phyloP scores from a whole-genome alignment of 2,329 filamentous ascomycete genomes.

The Leptographium radiaticola region DNA sequence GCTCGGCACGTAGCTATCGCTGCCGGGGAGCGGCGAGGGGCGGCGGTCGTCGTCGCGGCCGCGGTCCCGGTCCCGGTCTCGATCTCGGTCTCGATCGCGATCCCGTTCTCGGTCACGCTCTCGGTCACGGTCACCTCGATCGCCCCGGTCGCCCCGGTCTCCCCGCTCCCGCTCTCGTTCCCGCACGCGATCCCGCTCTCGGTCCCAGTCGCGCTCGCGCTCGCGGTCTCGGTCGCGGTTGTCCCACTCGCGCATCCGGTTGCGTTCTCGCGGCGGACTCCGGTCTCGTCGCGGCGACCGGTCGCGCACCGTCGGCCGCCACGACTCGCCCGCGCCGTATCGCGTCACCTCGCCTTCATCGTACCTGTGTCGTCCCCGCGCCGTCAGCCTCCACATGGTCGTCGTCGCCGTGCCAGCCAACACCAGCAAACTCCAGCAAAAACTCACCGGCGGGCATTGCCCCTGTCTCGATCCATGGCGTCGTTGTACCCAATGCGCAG shows the following conservation, averaged over 20 bases:
- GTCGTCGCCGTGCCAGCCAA: background rate
- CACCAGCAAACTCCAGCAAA: background rate
- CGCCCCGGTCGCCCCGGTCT: conserved; percentile 22
- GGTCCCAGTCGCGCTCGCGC: conserved; percentile 18
- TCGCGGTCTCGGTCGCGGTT: conserved; percentile 15
- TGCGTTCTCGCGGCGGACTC: conserved; percentile 18
- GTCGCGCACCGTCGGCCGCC: conserved; percentile 28
- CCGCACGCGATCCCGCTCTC: conserved; percentile 12
- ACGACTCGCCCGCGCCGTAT: conserved; percentile 49
- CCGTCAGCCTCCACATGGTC: background rate
- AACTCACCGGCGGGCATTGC: background rate
- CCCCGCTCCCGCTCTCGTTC: conserved; percentile 13
- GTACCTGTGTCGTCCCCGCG: conserved; percentile 31
- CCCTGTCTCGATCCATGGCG: conserved; percentile 2
- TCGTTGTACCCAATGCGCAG: background rate
- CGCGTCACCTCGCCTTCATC: conserved; percentile 49
- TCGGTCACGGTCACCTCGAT: conserved; percentile 17
- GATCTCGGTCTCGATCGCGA: conserved; percentile 13
- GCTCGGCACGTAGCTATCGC: conserved; percentile 28
- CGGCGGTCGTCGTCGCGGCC: conserved; percentile 13
- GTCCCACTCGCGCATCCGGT: conserved; percentile 23
- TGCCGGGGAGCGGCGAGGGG: conserved; percentile 14
- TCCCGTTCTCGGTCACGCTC: conserved; percentile 8
- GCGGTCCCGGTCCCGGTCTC: conserved; percentile 15
- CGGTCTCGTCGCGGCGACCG: conserved; percentile 26